Conservation (phyloP, 1,284 basidiomycete species). For the Ganoderma sinense region DNA sequence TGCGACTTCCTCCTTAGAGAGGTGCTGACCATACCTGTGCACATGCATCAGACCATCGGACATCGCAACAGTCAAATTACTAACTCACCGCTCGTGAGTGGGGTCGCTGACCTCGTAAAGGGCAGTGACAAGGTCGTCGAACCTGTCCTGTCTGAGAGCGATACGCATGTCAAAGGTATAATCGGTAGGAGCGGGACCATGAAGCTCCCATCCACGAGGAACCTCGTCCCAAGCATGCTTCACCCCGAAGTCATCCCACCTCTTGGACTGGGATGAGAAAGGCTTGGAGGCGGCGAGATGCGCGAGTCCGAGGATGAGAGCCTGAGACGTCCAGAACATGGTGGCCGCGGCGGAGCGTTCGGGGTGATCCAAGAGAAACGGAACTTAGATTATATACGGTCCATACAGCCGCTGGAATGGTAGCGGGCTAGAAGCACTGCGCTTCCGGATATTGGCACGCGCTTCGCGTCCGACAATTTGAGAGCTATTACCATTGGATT, state of each 20-base stretch:
- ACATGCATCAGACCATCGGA: not conserved
- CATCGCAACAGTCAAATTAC: not conserved
- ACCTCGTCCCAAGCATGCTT: conserved; percentile 65
- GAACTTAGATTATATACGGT: not conserved
- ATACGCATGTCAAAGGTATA: conserved; percentile 59
- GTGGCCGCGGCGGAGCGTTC: conserved; percentile 22
- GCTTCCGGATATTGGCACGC: not conserved
- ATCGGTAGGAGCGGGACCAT: conserved; percentile 53
- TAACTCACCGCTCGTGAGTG: conserved; percentile 51
- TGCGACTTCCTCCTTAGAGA: conserved; percentile 56
- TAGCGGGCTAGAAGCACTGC: not conserved
- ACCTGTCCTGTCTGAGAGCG: conserved; percentile 58
- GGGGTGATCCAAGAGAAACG: not conserved
- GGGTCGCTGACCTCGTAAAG: conserved; percentile 72
- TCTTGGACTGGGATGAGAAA: conserved; percentile 36
- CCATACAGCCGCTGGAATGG: not conserved
- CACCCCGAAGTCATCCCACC: conserved; percentile 61
- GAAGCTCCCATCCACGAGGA: conserved; percentile 60
- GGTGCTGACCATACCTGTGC: conserved; percentile 55
- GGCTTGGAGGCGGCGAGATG: conserved; percentile 35
- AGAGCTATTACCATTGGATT: not conserved
- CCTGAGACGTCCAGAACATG: conserved; percentile 34
- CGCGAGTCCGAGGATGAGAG: conserved; percentile 32
- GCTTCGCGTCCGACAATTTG: not conserved
- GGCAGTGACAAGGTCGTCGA: conserved; percentile 57